phyloP scores from a whole-genome alignment of 1,284 basidiomycete genomes.

The Cryptococcus deneoformans region DNA sequence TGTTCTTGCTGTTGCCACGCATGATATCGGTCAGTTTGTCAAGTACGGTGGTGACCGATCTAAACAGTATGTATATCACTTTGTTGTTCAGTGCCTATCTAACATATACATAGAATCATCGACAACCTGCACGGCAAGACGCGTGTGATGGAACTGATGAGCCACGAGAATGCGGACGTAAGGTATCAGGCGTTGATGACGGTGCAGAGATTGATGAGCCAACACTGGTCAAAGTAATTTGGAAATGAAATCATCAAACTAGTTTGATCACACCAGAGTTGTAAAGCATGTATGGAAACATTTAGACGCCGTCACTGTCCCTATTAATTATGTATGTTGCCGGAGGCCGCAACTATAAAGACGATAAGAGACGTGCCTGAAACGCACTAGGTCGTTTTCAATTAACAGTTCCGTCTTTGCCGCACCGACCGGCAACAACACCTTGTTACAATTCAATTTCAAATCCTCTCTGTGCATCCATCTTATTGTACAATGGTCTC shows the following conservation, averaged over 20 bases:
- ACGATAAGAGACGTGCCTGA: no score
- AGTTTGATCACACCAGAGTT: background rate
- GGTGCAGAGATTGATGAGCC: slow-evolving; percentile 47
- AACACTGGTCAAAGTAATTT: slow-evolving; percentile 25
- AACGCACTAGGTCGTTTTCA: no score
- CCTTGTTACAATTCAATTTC: no score
- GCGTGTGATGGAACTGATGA: slow-evolving; percentile 92
- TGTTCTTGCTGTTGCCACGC: slow-evolving; percentile 82
- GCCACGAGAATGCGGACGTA: slow-evolving; percentile 80
- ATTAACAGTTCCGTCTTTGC: no score
- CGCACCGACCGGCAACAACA: no score
- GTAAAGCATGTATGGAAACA: slow-evolving; percentile 18
- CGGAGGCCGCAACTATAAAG: no score
- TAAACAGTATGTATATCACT: slow-evolving; percentile 66
- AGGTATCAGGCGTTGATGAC: slow-evolving; percentile 80
- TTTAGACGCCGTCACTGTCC: background rate
- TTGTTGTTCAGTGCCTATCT: slow-evolving; percentile 5
- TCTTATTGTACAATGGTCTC: slow-evolving; percentile 6
- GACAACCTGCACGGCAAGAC: slow-evolving; percentile 83
- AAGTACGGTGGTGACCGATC: slow-evolving; percentile 78
- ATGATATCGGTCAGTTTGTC: slow-evolving; percentile 92
- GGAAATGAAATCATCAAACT: background rate
- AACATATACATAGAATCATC: slow-evolving; percentile 58
- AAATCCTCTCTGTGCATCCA: no score
- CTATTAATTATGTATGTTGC: no score